phyloP scores from a whole-genome alignment of 2,329 filamentous ascomycete genomes.

The Pseudogymnoascus sp. region DNA sequence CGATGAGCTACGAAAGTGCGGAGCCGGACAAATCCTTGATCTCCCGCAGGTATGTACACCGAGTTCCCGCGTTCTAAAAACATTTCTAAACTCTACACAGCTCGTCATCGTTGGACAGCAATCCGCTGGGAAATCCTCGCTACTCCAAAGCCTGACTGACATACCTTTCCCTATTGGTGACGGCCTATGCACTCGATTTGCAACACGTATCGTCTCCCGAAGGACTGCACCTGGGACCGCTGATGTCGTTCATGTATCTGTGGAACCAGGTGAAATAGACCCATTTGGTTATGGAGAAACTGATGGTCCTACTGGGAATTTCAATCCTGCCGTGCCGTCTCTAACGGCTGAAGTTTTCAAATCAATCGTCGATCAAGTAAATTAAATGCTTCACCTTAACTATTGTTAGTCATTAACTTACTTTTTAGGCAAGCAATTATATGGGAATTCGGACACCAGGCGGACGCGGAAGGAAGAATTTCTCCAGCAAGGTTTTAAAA shows the following conservation, averaged over 20 bases:
- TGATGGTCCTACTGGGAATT: slow-evolving; percentile 21
- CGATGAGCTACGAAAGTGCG: slow-evolving; percentile 30
- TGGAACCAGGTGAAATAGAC: slow-evolving; percentile 19
- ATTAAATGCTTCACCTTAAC: background rate
- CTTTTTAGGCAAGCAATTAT: slow-evolving; percentile 19
- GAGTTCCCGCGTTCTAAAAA: background rate
- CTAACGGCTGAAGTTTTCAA: slow-evolving; percentile 27
- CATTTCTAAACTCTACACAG: slow-evolving; percentile 16
- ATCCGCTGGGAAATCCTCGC: slow-evolving; percentile 33
- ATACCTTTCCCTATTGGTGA: slow-evolving; percentile 32
- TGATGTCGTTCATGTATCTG: slow-evolving; percentile 29
- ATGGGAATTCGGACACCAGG: slow-evolving; percentile 26
- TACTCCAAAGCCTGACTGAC: slow-evolving; percentile 32
- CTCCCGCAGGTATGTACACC: slow-evolving; percentile 29
- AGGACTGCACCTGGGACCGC: slow-evolving; percentile 24
- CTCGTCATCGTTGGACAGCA: slow-evolving; percentile 34
- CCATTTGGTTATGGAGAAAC: slow-evolving; percentile 17
- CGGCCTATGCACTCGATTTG: slow-evolving; percentile 32
- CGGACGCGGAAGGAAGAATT: slow-evolving; percentile 22
- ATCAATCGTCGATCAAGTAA: slow-evolving; percentile 29
- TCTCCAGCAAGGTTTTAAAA: slow-evolving; percentile 32
- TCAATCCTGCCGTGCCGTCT: slow-evolving; percentile 11
- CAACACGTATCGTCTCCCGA: slow-evolving; percentile 33
- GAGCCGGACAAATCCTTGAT: slow-evolving; percentile 26
- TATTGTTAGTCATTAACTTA: background rate